Base-by-base conservation (phyloP, 768 basidiomycete genomes). In the Candolleomyces eurysporus region DNA sequence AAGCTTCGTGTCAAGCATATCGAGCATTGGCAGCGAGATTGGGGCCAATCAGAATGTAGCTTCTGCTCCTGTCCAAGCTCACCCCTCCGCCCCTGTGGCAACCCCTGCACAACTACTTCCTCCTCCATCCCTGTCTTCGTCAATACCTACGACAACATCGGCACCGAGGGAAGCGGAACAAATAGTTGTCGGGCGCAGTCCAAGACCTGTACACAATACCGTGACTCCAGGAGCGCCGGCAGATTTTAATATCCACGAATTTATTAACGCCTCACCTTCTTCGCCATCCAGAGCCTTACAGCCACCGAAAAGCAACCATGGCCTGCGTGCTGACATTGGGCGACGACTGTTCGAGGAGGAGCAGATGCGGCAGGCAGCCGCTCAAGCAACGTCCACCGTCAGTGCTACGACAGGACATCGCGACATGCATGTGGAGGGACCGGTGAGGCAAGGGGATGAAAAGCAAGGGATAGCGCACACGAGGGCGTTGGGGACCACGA, bases 271-370 rank as follows among this genome's bases (percentile, higher is more conserved):
- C 42, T 90, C 89, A 26, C 88, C 88, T 14, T 86, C 87, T 3
- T 85, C 87, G 5, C 76, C 79, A 13, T 71, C 79, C 16, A 75
- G 72, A 14, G 60, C 69, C 7, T 62, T 62, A 57, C 65, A 67
- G 68, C 66, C 67, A 66, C 70, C 77, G 51, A 79, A 80, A 63
- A 61, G 73, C 42, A 83, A 80, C 61, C 64, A 79, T 46, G 84
- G 84, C 61, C 73, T 88, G 49, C 78, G 86, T 49, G 81, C 85
- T 16, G 87, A 89, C 64, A 78, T 89, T 46, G 88, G 88, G 40
- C 71, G 88, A 56, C 85, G 83, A 70, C 72, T 90, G 60, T 90
- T 90, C 67, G 88, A 89, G 66, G 89, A 87, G 67, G 86, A 89
- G 68, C 84, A 86, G 64, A 75, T 83, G 67, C 79, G 84, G 56